Conservation (phyloP, 2,329 filamentous ascomycete genomes). For the Xylaria arbuscula region DNA sequence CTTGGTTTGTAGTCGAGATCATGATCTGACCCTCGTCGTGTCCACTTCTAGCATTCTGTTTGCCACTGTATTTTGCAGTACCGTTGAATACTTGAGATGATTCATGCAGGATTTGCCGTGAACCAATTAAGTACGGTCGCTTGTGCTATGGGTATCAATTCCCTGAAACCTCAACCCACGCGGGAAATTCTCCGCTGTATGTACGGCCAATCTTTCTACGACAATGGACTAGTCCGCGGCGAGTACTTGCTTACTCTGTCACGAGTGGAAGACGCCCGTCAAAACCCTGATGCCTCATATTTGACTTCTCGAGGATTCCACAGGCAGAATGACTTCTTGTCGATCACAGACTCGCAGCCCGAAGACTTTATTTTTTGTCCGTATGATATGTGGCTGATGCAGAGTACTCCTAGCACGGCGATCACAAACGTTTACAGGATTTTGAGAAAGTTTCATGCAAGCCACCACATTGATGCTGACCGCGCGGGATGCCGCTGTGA, state of each 20-base stretch:
- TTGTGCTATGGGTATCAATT: constrained; percentile 10
- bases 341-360: constrained; percentile 26
- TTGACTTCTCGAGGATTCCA: neutral
- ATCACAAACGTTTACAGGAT: constrained; percentile 27
- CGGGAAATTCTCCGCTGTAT: constrained; percentile 39
- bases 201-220: constrained; percentile 31
- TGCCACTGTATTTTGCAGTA: constrained; percentile 7
- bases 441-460: constrained; percentile 35
- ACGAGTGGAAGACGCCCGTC: neutral
- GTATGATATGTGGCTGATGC: constrained; percentile 26
- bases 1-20: constrained; percentile 14
- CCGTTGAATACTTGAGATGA: constrained; percentile 17
- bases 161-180: constrained; percentile 35
- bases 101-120: constrained; percentile 21
- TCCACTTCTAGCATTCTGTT: neutral
- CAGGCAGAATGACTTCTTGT: constrained; percentile 12
- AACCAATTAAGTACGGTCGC: constrained; percentile 18
- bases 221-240: constrained; percentile 17
- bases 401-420: constrained; percentile 21
- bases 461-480: constrained; percentile 22
- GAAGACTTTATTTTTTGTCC: constrained; percentile 18
- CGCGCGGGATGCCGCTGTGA: constrained; percentile 6
- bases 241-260: constrained; percentile 16
- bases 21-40: constrained; percentile 18
- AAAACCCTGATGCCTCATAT: constrained; percentile 8